Evolutionary conservation across 805 yeast species (phyloP).

Genomic region (Candida palmyrensis): DNA sequence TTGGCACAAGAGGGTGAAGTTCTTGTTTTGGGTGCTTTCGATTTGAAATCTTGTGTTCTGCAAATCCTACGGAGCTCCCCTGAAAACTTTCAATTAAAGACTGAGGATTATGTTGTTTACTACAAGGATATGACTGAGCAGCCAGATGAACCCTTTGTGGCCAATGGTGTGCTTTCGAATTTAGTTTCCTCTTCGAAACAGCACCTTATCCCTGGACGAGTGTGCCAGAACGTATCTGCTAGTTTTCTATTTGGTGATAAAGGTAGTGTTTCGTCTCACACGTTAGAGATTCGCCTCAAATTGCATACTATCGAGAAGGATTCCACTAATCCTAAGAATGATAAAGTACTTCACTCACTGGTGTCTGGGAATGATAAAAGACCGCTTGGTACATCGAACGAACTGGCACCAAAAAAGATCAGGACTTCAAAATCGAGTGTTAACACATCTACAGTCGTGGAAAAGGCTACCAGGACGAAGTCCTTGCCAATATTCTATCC

Average conservation of each 20-base stretch:
- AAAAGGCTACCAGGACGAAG: constrained; percentile 40
- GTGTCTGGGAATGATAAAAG: background rate
- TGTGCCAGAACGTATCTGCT: constrained; percentile 53
- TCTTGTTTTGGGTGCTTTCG: constrained; percentile 38
- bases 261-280: constrained; percentile 36
- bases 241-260: constrained; percentile 35
- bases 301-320: constrained; percentile 34
- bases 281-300: constrained; percentile 53
- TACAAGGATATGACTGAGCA: constrained; percentile 44
- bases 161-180: constrained; percentile 34
- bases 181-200: constrained; percentile 20
- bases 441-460: constrained; percentile 14
- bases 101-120: constrained; percentile 41
- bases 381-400: background rate
- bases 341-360: no score
- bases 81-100: constrained; percentile 34
- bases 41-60: constrained; percentile 31
- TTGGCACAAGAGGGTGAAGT: constrained; percentile 20
- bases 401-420: constrained; percentile 7
- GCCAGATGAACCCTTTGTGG: constrained; percentile 44
- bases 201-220: constrained; percentile 44
- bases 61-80: constrained; percentile 36
- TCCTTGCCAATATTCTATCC: constrained; percentile 38
- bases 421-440: background rate
- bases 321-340: no score